Conservation (phyloP, 2,329 filamentous ascomycete species). For the Aquanectria penicillioides region DNA sequence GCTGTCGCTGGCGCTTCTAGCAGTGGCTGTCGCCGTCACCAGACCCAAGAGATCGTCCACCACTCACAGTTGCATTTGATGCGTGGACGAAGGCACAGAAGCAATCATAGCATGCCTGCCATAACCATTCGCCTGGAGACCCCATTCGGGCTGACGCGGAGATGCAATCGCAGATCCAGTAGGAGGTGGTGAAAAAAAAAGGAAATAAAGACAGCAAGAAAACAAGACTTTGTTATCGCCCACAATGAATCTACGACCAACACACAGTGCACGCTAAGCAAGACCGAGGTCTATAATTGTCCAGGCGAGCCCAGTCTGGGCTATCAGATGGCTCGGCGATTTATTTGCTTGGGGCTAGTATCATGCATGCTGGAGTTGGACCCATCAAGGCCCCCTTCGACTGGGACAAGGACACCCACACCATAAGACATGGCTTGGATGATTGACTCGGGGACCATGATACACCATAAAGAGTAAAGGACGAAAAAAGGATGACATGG, state of each 20-base stretch:
- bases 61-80: neutral
- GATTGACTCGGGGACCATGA: slow-evolving; percentile 30
- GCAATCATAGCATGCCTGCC: neutral
- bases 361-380: too few species aligned
- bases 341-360: slow-evolving; percentile 16
- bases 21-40: neutral
- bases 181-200: too few species aligned
- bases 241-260: neutral
- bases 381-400: slow-evolving; percentile 3
- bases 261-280: slow-evolving; percentile 6
- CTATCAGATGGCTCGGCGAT: slow-evolving; percentile 30
- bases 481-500: neutral
- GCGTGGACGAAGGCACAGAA: neutral
- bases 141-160: neutral
- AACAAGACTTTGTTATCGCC: slow-evolving; percentile 1
- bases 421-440: slow-evolving; percentile 39
- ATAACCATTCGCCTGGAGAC: slow-evolving; percentile 1
- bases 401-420: slow-evolving; percentile 1
- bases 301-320: neutral
- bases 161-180: slow-evolving; percentile 21
- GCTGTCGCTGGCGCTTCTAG: neutral
- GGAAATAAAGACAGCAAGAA: neutral
- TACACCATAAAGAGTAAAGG: slow-evolving; percentile 29
- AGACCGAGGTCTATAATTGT: slow-evolving; percentile 13
- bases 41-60: neutral